Base-by-base conservation (phyloP, 108 stramenopile species). In the Cyclotella choctawhatcheeana region DNA sequence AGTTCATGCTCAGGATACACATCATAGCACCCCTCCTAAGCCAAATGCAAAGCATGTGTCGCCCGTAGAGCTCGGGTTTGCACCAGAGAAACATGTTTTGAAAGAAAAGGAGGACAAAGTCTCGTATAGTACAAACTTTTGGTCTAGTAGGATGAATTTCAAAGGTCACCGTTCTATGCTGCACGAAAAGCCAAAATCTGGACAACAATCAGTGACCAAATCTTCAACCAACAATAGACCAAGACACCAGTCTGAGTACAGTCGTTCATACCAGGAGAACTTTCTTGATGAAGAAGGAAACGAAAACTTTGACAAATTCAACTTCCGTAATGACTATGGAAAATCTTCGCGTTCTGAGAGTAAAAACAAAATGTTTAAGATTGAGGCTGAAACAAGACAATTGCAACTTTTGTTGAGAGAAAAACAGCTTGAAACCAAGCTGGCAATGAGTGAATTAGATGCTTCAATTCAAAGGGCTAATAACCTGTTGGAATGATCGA, bases 321-420 rank as follows among this genome's bases (percentile, higher is more conserved):
- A n/a, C n/a, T n/a, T n/a, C n/a, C n/a, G n/a, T n/a, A n/a, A 4
- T 18, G 12, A 50, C 6, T 4, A 13, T 10, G 18, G 18, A 50
- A n/a, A 10, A 18, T 50, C 48, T 4, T 4, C n/a, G 12, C 18
- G 21, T 24, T 25, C 0, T 2, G 24, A 40, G 2, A 54, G 44
- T 14, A 50, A 26, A 16, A 8, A 40, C 16, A 37, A 55, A n/a
- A 4, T 69, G 22, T 5, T 29, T 27, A 58, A 58, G 17, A 54
- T 69, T 13, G 54, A 69, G 44, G 54, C 34, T n/a, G 67, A 69
- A 43, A 69, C 55, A 24, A 69, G 26, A 32, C 34, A 58, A 44
- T 30, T 69, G 37, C 54, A 56, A 69, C 44, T 13, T 3, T 44
- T 56, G 20, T 29, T 69, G 67, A 55, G 56, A 58, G 67, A 69